Conservation (phyloP, 1,284 basidiomycete species). For the Trichosporon asahii region DNA sequence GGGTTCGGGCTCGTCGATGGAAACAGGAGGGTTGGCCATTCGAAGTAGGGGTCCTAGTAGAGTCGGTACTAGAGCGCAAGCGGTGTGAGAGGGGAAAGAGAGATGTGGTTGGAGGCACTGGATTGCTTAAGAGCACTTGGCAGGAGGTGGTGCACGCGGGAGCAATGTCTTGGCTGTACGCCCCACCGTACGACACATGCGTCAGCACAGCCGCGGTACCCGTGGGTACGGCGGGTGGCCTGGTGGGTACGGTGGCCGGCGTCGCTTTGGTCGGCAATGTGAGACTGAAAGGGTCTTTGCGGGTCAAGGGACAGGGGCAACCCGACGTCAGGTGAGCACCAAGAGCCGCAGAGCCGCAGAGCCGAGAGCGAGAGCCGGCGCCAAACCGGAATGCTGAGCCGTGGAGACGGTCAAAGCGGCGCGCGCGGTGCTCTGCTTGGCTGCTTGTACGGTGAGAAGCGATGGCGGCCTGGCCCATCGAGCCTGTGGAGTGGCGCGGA, state of each 20-base stretch:
- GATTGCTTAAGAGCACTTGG: constrained; percentile 7
- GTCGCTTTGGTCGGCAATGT: neutral
- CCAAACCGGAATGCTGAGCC: neutral
- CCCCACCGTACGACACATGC: neutral
- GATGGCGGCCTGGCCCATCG: neutral
- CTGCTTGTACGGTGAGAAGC: neutral
- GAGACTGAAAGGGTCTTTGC: neutral
- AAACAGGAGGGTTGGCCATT: constrained; percentile 13
- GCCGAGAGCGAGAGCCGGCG: neutral
- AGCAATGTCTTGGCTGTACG: neutral
- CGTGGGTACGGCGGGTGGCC: neutral
- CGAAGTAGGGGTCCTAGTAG: neutral
- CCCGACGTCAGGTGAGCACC: neutral
- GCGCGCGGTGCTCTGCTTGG: neutral
- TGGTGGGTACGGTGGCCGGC: neutral
- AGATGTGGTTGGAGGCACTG: neutral
- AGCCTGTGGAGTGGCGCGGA: neutral
- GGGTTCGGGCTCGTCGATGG: constrained; percentile 27
- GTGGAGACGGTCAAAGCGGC: neutral
- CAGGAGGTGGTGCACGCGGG: neutral
- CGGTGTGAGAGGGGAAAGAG: neutral
- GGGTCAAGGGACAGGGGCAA: neutral
- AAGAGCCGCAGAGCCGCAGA: neutral
- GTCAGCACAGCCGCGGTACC: neutral
- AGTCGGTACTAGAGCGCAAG: neutral